Percentiles rank a stretch among this genome's conserved stretches.
Evolutionary conservation across 2,329 filamentous ascomycete genomes (phyloP).

Genomic region (Samsoniella hepiali): DNA sequence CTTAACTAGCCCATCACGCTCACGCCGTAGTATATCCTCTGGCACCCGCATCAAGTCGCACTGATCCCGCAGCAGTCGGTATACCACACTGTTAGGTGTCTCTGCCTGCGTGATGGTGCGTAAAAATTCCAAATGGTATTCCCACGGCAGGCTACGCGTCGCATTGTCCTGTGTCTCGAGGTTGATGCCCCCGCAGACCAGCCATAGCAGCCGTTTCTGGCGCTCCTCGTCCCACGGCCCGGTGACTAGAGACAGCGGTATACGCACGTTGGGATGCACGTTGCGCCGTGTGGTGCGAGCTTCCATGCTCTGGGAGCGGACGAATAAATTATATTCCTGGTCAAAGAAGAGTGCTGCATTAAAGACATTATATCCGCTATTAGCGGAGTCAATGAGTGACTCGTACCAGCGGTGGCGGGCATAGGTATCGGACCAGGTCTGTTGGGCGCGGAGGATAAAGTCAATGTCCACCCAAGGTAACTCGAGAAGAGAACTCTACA

Average conservation of each 20-base stretch:
- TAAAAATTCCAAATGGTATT: slow-evolving; percentile 37
- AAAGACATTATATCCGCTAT: slow-evolving; percentile 29
- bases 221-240: slow-evolving; percentile 42
- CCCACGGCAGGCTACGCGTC: slow-evolving; percentile 35
- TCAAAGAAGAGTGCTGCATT: slow-evolving; percentile 22
- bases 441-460: slow-evolving; percentile 46
- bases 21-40: slow-evolving; percentile 28
- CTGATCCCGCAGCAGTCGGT: slow-evolving; percentile 31
- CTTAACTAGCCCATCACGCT: slow-evolving; percentile 26
- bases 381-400: slow-evolving; percentile 23
- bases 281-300: slow-evolving; percentile 24
- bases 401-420: slow-evolving; percentile 34
- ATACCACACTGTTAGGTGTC: slow-evolving; percentile 29
- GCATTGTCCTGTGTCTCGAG: slow-evolving; percentile 27
- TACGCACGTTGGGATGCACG: slow-evolving; percentile 37
- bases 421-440: slow-evolving; percentile 43
- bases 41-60: slow-evolving; percentile 31
- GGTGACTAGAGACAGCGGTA: slow-evolving; percentile 39
- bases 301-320: background rate
- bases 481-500: slow-evolving; percentile 42
- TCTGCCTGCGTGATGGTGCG: slow-evolving; percentile 31
- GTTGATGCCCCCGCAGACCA: slow-evolving; percentile 38
- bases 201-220: slow-evolving; percentile 44
- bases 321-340: background rate
- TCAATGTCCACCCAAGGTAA: slow-evolving; percentile 44